A percentile compares a stretch with the other conserved stretches of the same genome.
phyloP scores from a whole-genome alignment of 106 monocot species.

The Gastrodia elata region DNA sequence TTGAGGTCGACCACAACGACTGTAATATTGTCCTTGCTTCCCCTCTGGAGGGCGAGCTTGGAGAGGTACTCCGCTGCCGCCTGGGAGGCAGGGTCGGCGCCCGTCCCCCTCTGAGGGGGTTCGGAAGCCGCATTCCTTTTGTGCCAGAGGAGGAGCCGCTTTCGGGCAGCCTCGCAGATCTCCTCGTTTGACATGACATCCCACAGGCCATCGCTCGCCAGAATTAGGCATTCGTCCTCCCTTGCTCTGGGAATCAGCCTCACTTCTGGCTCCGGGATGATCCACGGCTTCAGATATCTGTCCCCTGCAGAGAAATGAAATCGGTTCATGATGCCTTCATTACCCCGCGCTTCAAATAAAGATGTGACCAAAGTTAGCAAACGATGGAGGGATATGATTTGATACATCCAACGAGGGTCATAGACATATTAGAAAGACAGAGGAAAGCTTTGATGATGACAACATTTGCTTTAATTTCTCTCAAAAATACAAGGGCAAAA shows the following conservation, averaged over 20 bases:
- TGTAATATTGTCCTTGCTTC: constrained; percentile 64
- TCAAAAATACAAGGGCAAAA: no score
- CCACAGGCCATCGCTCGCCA: constrained; percentile 68
- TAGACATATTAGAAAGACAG: no score
- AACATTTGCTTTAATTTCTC: no score
- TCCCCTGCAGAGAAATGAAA: constrained; percentile 32
- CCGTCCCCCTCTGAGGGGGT: constrained; percentile 14
- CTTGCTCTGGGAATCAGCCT: constrained; percentile 31
- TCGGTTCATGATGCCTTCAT: no score
- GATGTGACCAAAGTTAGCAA: no score
- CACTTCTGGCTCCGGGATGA: constrained; percentile 64
- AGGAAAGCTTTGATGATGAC: no score
- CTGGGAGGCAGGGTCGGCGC: constrained; percentile 48
- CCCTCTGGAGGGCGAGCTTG: constrained; percentile 47
- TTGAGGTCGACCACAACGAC: constrained; percentile 69
- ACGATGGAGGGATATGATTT: no score
- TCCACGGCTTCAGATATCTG: constrained; percentile 61
- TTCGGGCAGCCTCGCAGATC: constrained; percentile 35
- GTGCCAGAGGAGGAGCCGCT: constrained; percentile 39
- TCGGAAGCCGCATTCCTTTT: constrained; percentile 30
- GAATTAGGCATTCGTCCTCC: constrained; percentile 69
- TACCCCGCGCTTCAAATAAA: no score
- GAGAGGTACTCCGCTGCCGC: constrained; percentile 60
- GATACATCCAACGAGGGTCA: no score
- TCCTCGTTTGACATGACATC: constrained; percentile 69